Evolutionary conservation across 371 early-diverging fungal genomes (phyloP).

Genomic region (Umbelopsis sp.): DNA sequence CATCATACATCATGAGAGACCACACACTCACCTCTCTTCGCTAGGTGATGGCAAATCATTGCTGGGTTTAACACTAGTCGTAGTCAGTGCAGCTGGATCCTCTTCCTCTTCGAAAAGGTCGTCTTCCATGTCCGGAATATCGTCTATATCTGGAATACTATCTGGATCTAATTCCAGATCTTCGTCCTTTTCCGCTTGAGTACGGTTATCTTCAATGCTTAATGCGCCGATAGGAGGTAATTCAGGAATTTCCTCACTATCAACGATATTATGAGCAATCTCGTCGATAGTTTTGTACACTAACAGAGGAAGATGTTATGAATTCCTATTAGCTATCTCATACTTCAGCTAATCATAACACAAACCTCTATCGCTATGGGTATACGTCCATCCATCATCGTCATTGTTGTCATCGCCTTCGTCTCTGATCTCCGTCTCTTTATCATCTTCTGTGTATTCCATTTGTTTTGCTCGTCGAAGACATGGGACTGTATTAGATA

Average conservation of each 20-base stretch:
- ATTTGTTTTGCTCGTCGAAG: slow-evolving; percentile 86
- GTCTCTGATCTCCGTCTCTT: slow-evolving; percentile 50
- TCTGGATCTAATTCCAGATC: slow-evolving; percentile 64
- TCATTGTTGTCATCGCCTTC: slow-evolving; percentile 52
- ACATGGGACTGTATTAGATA: slow-evolving; percentile 75
- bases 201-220: slow-evolving; percentile 32
- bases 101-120: slow-evolving; percentile 72
- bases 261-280: slow-evolving; percentile 69
- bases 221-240: slow-evolving; percentile 28
- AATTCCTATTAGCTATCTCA: not conserved
- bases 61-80: not conserved
- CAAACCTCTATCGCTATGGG: slow-evolving; percentile 62
- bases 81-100: slow-evolving; percentile 52
- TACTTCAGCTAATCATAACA: not conserved
- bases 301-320: not conserved
- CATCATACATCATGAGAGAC: not conserved
- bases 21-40: slow-evolving; percentile 3
- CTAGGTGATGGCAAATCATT: not conserved
- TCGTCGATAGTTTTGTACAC: slow-evolving; percentile 65
- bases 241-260: slow-evolving; percentile 52
- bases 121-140: slow-evolving; percentile 59
- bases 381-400: slow-evolving; percentile 85
- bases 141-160: slow-evolving; percentile 95
- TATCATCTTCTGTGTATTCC: slow-evolving; percentile 75
- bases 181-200: slow-evolving; percentile 33